Percentiles rank a stretch among this genome's conserved stretches.
Evolutionary conservation across 441 rosid genomes (phyloP).

Genomic region (Populus hybrid): DNA sequence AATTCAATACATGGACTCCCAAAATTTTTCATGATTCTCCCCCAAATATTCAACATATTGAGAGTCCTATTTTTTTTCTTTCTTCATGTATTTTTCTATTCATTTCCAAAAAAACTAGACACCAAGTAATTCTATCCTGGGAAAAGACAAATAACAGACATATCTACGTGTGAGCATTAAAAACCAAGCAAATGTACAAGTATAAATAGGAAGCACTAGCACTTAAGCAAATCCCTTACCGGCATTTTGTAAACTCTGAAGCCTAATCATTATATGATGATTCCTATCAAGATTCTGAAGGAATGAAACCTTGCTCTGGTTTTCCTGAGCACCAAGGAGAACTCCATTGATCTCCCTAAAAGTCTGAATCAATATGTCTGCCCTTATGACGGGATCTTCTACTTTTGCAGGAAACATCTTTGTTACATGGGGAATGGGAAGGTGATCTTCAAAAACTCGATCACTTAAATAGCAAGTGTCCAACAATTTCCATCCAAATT

Average conservation of each 20-base stretch:
- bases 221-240: constrained; percentile 40
- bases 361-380: constrained; percentile 81
- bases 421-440: constrained; percentile 42
- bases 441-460: constrained; percentile 43
- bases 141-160: background rate
- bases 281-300: constrained; percentile 64
- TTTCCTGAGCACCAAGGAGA: constrained; percentile 46
- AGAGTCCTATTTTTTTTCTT: background rate
- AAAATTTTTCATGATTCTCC: background rate
- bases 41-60: background rate
- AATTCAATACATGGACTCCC: no score
- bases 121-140: background rate
- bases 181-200: background rate
- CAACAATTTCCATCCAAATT: constrained; percentile 79
- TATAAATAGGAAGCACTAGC: background rate
- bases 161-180: background rate
- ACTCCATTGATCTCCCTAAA: constrained; percentile 72
- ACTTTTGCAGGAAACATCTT: constrained; percentile 88
- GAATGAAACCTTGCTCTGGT: constrained; percentile 43
- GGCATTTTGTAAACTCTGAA: constrained; percentile 57
- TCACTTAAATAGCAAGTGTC: constrained; percentile 65
- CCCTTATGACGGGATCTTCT: constrained; percentile 85
- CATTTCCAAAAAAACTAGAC: background rate
- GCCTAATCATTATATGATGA: constrained; percentile 51
- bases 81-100: background rate